A percentile compares a stretch with the other conserved stretches of the same genome.
These are phyloP conservation scores for Scheffersomyces titani DNA, from an alignment of 1,139 yeast genomes.

Conservation along the genomic window DNA sequence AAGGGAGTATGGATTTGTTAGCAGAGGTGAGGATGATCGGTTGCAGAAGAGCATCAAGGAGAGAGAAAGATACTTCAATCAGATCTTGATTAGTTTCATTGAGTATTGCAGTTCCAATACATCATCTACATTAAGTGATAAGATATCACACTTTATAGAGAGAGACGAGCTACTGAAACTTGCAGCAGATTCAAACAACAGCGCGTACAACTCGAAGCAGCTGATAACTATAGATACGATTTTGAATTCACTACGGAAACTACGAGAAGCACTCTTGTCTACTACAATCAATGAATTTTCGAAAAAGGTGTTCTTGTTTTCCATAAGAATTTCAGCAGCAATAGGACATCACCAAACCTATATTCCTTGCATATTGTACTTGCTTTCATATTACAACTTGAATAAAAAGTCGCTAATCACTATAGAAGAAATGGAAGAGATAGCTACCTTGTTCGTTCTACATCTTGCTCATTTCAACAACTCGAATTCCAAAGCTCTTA, in stretches of 20 bases:
- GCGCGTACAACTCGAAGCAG: slow-evolving; percentile 1
- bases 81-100: slow-evolving; percentile 33
- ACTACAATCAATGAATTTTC: slow-evolving; percentile 39
- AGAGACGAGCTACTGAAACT: slow-evolving; percentile 4
- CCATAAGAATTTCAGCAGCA: slow-evolving; percentile 47
- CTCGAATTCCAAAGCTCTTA: slow-evolving; percentile 37
- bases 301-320: slow-evolving; percentile 50
- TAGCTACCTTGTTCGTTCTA: slow-evolving; percentile 40
- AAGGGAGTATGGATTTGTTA: slow-evolving; percentile 49
- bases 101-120: slow-evolving; percentile 26
- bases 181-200: neutral
- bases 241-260: slow-evolving; percentile 38
- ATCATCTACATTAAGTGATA: slow-evolving; percentile 16
- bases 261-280: slow-evolving; percentile 56
- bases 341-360: slow-evolving; percentile 59
- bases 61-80: slow-evolving; percentile 37
- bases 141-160: slow-evolving; percentile 15
- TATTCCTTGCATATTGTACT: slow-evolving; percentile 50
- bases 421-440: slow-evolving; percentile 37
- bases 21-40: slow-evolving; percentile 59
- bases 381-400: slow-evolving; percentile 22
- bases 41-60: slow-evolving; percentile 46
- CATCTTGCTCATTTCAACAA: slow-evolving; percentile 51
- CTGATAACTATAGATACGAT: slow-evolving; percentile 23
- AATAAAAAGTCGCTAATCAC: slow-evolving; percentile 16